Conservation (phyloP, 1,284 basidiomycete species). For the Heliocybe sulcata region DNA sequence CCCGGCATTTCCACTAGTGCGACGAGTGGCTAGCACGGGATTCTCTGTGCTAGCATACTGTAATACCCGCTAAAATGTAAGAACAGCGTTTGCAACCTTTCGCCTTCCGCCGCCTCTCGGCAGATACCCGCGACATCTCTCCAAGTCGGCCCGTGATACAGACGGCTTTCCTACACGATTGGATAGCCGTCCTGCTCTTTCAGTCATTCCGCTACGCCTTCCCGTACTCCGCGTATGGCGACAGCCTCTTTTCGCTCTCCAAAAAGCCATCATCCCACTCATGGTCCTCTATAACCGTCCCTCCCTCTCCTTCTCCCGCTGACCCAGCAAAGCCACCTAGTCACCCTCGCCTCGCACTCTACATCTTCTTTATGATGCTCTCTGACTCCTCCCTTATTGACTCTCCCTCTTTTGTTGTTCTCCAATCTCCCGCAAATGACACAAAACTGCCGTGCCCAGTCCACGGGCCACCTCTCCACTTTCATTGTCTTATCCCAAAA, state of each 20-base stretch:
- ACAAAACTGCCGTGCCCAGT: slow-evolving; percentile 65
- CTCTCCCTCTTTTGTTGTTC: slow-evolving; percentile 79
- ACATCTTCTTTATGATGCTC: slow-evolving; percentile 38
- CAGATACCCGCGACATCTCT: no score
- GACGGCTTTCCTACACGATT: no score
- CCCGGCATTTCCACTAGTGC: no score
- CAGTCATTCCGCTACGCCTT: slow-evolving; percentile 82
- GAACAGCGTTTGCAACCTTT: no score
- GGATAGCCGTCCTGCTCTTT: slow-evolving; percentile 80
- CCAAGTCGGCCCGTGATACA: no score
- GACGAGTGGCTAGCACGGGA: no score
- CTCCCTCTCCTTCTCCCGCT: no score
- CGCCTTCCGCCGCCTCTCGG: no score
- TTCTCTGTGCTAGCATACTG: no score
- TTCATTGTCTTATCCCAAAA: slow-evolving; percentile 84
- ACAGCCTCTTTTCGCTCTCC: slow-evolving; percentile 85
- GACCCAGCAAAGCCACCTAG: slow-evolving; percentile 18
- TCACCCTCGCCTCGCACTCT: slow-evolving; percentile 39
- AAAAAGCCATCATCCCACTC: slow-evolving; percentile 78
- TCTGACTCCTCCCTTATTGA: slow-evolving; percentile 69
- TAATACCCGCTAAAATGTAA: no score
- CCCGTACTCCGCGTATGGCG: slow-evolving; percentile 94
- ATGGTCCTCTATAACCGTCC: slow-evolving; percentile 66
- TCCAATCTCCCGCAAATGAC: slow-evolving; percentile 86
- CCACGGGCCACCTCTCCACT: slow-evolving; percentile 86